Evolutionary conservation across 192 early-diverging fungal species (phyloP), one percentile per base, ranked within the genome.

Genomic region (Pilobolus umbonatus): DNA sequence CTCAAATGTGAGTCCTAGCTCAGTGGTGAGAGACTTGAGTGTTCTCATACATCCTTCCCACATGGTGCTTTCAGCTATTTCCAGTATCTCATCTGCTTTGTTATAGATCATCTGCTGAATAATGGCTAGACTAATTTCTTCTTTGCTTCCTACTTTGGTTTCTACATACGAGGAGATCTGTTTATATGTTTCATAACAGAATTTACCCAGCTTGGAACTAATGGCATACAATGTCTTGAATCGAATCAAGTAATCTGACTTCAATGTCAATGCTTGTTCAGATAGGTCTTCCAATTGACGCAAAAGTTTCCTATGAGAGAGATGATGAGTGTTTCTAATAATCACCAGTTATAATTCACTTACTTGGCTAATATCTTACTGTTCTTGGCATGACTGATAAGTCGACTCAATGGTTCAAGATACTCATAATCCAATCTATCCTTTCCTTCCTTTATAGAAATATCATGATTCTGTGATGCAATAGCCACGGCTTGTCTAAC

Each of bases 261-360:
- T 77, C 24, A 81, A 34, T 15, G 70, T 64, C 0, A 72, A 62
- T 4, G 69, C 61, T 60, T 77, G 73, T 36, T 72, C 76, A 3
- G 72, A 55, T 12, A 86, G 61, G 39, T 90, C 88, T 19, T 80
- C 77, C 21, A 86, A 46, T 21, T 81, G 80, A n/a, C 84, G 78
- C 60, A 85, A 47, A 43, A 90, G 55, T 74, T 85, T 88, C 47
- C 84, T 81, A 69, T 32, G n/a, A 40, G n/a, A 35, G 21, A 35
- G 11, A 10, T 11, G 30, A 36, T 38, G 5, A 38, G 19, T 54
- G 15, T 24, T n/a, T 36, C 17, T 38, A 32, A 3, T 35, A 1
- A 5, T 34, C 5, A 6, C 0, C 12, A 9, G 14, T 22, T 25
- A 24, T 35, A 49, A 4, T 4, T 28, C n/a, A 11, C 26, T 39